These are phyloP conservation scores for Coccomyxa sp. DNA, from an alignment of 139 green algal species.

Conservation along the genomic window DNA sequence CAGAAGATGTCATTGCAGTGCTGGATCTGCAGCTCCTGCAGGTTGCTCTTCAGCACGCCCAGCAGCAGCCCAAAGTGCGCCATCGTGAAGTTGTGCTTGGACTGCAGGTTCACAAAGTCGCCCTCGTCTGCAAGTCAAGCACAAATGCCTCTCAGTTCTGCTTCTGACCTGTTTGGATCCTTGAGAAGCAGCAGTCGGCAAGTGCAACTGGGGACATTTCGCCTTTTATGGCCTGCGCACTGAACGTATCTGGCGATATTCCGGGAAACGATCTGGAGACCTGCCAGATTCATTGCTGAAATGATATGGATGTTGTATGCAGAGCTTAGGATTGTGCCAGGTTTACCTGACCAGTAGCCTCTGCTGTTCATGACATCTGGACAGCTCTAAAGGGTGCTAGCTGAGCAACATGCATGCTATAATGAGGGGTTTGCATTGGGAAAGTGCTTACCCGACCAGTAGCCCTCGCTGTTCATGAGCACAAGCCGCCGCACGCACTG, in stretches of 20 bases:
- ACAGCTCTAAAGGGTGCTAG: too few relatives aligned
- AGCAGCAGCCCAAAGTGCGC: conserved; percentile 45
- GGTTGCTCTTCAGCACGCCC: conserved; percentile 27
- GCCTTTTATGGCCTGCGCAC: not conserved
- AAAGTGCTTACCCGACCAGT: conserved; percentile 19
- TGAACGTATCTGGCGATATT: too few relatives aligned
- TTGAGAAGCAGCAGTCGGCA: not conserved
- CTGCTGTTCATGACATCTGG: too few relatives aligned
- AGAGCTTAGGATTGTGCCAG: too few relatives aligned
- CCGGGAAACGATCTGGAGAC: too few relatives aligned
- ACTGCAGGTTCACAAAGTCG: conserved; percentile 41
- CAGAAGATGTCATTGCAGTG: conserved; percentile 57
- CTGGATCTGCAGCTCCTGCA: conserved; percentile 44
- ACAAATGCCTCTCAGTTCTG: not conserved
- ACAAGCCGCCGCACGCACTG: conserved; percentile 26
- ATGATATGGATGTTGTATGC: too few relatives aligned
- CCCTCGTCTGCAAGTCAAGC: conserved; percentile 45
- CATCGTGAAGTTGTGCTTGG: conserved; percentile 57
- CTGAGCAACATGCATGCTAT: too few relatives aligned
- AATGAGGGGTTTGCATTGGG: not conserved
- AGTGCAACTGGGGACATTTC: not conserved
- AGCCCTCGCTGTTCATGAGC: conserved; percentile 49
- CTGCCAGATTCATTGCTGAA: too few relatives aligned
- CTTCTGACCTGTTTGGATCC: not conserved
- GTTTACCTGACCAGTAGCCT: too few relatives aligned